Conservation (phyloP, 345 rosid species). For the Citrus unshiu region DNA sequence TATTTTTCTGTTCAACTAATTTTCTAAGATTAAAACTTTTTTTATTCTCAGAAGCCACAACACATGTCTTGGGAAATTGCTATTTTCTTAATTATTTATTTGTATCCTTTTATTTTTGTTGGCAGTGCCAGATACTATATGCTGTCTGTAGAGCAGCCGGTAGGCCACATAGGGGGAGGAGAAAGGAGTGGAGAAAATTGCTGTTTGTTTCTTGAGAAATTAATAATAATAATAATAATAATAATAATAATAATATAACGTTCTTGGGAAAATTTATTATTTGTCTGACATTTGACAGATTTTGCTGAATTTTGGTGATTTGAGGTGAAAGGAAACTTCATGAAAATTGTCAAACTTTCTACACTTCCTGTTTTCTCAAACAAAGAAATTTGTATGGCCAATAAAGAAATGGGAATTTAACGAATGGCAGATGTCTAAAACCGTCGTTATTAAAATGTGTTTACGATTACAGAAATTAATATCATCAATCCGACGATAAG, state of each 20-base stretch:
- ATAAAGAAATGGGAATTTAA: too few relatives aligned
- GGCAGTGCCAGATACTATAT: not conserved
- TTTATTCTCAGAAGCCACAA: not conserved
- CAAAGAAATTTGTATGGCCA: too few relatives aligned
- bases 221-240: not conserved
- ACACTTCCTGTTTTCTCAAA: not conserved
- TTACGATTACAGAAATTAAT: too few relatives aligned
- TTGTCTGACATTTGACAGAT: not conserved
- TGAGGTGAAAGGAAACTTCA: not conserved
- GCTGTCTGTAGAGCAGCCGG: not conserved
- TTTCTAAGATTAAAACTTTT: not conserved
- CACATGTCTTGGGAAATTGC: constrained; percentile 1
- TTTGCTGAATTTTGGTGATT: not conserved
- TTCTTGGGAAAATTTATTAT: not conserved
- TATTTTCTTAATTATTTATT: not conserved
- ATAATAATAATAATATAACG: not conserved
- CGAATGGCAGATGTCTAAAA: not conserved
- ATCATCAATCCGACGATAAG: too few relatives aligned
- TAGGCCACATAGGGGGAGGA: not conserved
- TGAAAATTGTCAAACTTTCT: not conserved
- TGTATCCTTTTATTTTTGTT: not conserved
- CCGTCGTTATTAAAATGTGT: too few relatives aligned
- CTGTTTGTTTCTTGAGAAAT: not conserved
- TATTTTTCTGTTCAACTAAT: not conserved
- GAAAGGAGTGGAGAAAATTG: not conserved